Conservation (phyloP, 805 yeast genomes). For the Saccharomyces mikatae region DNA sequence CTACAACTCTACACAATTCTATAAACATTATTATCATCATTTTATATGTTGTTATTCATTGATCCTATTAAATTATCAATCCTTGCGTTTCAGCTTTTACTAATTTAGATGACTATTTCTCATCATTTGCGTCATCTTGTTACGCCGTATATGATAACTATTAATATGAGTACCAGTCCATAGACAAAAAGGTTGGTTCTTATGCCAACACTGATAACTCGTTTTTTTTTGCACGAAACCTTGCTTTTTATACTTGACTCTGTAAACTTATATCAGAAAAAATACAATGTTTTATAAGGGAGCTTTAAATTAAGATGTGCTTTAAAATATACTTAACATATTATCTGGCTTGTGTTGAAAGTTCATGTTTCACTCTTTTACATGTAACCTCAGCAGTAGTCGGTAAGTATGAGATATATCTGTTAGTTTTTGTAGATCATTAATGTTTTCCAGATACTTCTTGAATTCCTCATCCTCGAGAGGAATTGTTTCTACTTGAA, state of each 20-base stretch:
- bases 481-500: conserved; percentile 10
- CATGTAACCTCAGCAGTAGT: not conserved
- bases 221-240: not conserved
- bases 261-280: not conserved
- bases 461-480: conserved; percentile 18
- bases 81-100: no score
- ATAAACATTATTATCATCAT: no score
- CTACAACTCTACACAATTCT: no score
- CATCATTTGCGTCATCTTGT: no score
- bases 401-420: conserved; percentile 17
- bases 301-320: not conserved
- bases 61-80: no score
- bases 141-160: no score
- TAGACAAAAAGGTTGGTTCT: no score
- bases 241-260: not conserved
- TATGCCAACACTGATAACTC: not conserved
- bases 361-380: not conserved
- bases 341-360: not conserved
- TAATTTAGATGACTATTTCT: no score
- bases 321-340: not conserved
- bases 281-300: not conserved
- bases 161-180: no score
- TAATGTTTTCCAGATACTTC: conserved; percentile 13
- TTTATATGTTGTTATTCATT: no score
- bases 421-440: conserved; percentile 13